A percentile compares a stretch with the other conserved stretches of the same genome.
These are phyloP conservation scores for Aspergillus oerlinghausenensis DNA, from an alignment of 2,329 filamentous ascomycete genomes.

Conservation along the genomic window DNA sequence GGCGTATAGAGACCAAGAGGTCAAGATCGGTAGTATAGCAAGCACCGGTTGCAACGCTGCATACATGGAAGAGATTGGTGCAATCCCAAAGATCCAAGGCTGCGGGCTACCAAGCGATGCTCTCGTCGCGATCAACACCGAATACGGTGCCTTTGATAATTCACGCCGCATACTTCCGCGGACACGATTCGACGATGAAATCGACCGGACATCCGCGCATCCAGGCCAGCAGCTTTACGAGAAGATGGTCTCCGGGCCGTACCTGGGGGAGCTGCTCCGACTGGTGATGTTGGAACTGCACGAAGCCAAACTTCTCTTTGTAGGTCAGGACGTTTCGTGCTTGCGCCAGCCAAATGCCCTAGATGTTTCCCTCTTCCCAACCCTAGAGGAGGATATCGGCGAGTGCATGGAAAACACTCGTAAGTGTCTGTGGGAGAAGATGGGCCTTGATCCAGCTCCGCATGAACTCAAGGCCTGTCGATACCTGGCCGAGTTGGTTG, in stretches of 20 bases:
- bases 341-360: slow-evolving; percentile 78
- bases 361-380: slow-evolving; percentile 84
- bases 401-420: slow-evolving; percentile 83
- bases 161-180: background rate
- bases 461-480: slow-evolving; percentile 83
- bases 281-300: slow-evolving; percentile 78
- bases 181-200: slow-evolving; percentile 56
- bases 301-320: slow-evolving; percentile 71
- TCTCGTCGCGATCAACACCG: slow-evolving; percentile 94
- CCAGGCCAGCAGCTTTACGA: slow-evolving; percentile 91
- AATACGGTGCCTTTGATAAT: slow-evolving; percentile 96
- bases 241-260: slow-evolving; percentile 93
- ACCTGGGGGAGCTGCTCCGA: slow-evolving; percentile 88
- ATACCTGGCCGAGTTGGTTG: slow-evolving; percentile 85
- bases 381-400: slow-evolving; percentile 86
- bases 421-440: slow-evolving; percentile 65
- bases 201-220: slow-evolving; percentile 83
- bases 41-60: slow-evolving; percentile 97
- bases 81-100: slow-evolving; percentile 88
- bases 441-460: slow-evolving; percentile 64
- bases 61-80: slow-evolving; percentile 91
- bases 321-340: slow-evolving; percentile 70
- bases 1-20: slow-evolving; percentile 83
- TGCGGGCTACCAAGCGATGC: slow-evolving; percentile 79
- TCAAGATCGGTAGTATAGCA: slow-evolving; percentile 97